Evolutionary conservation across 2,329 filamentous ascomycete species (phyloP).

Genomic region (Cordyceps cateniannulata): DNA sequence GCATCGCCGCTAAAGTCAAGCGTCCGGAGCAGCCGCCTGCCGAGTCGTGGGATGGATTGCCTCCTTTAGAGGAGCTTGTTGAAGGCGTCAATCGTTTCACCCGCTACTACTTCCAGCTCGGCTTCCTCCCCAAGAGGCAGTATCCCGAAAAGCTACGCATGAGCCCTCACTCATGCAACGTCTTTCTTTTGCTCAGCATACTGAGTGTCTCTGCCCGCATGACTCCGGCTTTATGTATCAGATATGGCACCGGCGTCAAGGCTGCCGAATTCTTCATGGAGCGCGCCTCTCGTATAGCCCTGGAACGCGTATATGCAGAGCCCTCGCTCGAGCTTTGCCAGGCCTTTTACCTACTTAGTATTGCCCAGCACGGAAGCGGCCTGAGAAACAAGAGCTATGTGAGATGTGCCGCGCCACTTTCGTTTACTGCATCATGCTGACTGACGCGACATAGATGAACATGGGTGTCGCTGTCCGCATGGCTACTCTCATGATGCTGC

Average conservation of each 20-base stretch:
- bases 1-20: conserved; percentile 31
- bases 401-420: conserved; percentile 18
- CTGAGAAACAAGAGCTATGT: conserved; percentile 48
- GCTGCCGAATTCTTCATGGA: conserved; percentile 50
- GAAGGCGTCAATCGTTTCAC: conserved; percentile 49
- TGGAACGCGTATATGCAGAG: conserved; percentile 44
- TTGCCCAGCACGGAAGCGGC: conserved; percentile 52
- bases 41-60: conserved; percentile 45
- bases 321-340: conserved; percentile 50
- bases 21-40: not conserved
- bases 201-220: conserved; percentile 51
- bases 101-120: conserved; percentile 51
- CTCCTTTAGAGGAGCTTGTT: conserved; percentile 42
- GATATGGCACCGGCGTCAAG: conserved; percentile 44
- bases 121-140: conserved; percentile 49
- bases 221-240: conserved; percentile 40
- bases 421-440: not conserved
- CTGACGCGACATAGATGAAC: conserved; percentile 37
- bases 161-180: conserved; percentile 41
- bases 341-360: conserved; percentile 51
- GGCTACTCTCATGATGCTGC: conserved; percentile 48
- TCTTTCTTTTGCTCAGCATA: conserved; percentile 49
- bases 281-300: conserved; percentile 40
- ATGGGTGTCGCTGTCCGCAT: conserved; percentile 51
- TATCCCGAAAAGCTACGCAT: conserved; percentile 42